Evolutionary conservation across 768 basidiomycete genomes (phyloP).

Genomic region (Amanita thiersii): DNA sequence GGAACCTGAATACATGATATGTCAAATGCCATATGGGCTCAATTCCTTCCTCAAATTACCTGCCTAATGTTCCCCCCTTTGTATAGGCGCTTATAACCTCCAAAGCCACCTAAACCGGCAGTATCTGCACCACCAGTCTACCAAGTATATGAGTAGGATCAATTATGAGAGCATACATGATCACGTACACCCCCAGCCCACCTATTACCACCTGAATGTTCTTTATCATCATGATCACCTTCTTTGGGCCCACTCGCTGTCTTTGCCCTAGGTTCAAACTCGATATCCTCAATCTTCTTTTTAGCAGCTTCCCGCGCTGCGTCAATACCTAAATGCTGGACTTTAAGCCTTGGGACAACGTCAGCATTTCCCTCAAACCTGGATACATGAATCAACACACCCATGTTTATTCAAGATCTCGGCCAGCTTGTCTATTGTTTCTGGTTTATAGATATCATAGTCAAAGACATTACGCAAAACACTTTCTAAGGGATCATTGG

Average conservation of each 20-base stretch:
- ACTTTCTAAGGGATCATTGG: constrained; percentile 47
- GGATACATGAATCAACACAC: constrained; percentile 22
- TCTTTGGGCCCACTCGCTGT: constrained; percentile 50
- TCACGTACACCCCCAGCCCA: constrained; percentile 54
- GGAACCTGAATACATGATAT: constrained; percentile 27
- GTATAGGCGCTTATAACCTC: constrained; percentile 58
- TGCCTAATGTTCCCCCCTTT: constrained; percentile 61
- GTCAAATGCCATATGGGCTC: neutral
- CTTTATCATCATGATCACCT: constrained; percentile 54
- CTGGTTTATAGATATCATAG: constrained; percentile 60
- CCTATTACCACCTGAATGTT: constrained; percentile 56
- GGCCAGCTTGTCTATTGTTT: constrained; percentile 52
- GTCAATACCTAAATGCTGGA: constrained; percentile 45
- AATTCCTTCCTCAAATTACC: constrained; percentile 18
- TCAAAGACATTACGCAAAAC: constrained; percentile 62
- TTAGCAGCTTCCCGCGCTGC: constrained; percentile 46
- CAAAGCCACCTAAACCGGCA: constrained; percentile 58
- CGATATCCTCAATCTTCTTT: constrained; percentile 46
- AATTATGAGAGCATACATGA: neutral
- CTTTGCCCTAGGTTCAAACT: constrained; percentile 51
- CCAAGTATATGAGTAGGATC: neutral
- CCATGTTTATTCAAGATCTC: constrained; percentile 55
- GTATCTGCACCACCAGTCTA: constrained; percentile 62
- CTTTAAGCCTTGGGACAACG: constrained; percentile 30
- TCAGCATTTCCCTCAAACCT: neutral